A percentile compares a stretch with the other conserved stretches of the same genome.
These are phyloP conservation scores for Annona squamosa DNA, from an alignment of 164 flowering plant genomes.

Conservation along the genomic window DNA sequence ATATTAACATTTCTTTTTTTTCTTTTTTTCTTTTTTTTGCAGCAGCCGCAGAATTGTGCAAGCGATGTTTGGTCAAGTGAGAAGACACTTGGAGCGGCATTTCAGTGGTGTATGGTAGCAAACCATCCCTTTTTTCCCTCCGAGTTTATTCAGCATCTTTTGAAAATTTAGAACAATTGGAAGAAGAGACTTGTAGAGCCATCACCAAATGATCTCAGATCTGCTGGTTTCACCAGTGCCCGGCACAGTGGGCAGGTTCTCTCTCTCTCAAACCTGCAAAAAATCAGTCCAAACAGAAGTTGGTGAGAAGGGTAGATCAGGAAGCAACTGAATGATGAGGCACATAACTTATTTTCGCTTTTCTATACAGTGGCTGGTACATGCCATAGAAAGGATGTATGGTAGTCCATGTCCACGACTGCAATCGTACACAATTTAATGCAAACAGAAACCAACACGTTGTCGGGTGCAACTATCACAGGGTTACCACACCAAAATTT, in stretches of 20 bases:
- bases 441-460: not conserved
- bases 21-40: too few species aligned
- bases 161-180: slow-evolving; percentile 56
- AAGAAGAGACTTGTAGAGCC: slow-evolving; percentile 87
- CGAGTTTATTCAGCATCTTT: not conserved
- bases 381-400: not conserved
- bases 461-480: not conserved
- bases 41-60: not conserved
- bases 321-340: not conserved
- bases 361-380: not conserved
- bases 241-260: slow-evolving; percentile 93
- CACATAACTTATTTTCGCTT: too few species aligned
- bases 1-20: too few species aligned
- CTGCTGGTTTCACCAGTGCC: slow-evolving; percentile 91
- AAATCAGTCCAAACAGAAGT: not conserved
- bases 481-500: too few species aligned
- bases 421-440: too few species aligned
- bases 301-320: not conserved
- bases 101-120: not conserved
- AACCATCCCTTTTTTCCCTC: too few species aligned
- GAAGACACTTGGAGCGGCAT: not conserved
- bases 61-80: not conserved
- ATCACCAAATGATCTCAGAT: slow-evolving; percentile 75
- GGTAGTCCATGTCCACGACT: too few species aligned
- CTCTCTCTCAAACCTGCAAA: slow-evolving; percentile 94